Percentiles rank a stretch among this genome's conserved stretches.
Conservation (phyloP, 1,139 yeast species). For the Meyerozyma smithsonii region DNA sequence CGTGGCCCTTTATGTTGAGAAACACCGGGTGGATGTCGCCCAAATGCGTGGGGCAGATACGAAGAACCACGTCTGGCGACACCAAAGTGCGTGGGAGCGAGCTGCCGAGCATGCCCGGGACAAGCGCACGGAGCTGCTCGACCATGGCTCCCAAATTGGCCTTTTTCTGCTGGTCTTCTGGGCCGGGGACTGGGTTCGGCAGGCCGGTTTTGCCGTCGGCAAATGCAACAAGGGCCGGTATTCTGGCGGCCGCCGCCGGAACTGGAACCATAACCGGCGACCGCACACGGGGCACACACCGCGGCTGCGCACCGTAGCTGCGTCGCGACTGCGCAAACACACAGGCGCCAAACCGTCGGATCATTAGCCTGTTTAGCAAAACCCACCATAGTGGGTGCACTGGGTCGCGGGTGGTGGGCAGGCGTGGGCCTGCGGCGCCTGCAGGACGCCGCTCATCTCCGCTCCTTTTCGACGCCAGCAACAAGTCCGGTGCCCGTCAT, state of each 20-base stretch:
- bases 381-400: background rate
- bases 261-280: background rate
- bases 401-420: background rate
- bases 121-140: slow-evolving; percentile 43
- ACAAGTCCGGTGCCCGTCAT: background rate
- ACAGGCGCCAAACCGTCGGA: background rate
- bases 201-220: background rate
- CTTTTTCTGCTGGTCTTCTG: slow-evolving; percentile 21
- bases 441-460: slow-evolving; percentile 3
- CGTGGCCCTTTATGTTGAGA: slow-evolving; percentile 59
- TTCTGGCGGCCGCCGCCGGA: background rate
- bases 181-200: background rate
- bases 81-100: slow-evolving; percentile 48
- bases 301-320: background rate
- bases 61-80: slow-evolving; percentile 48
- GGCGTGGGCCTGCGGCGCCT: background rate
- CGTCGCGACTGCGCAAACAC: background rate
- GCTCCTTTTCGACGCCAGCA: background rate
- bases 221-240: background rate
- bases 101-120: slow-evolving; percentile 53
- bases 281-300: background rate
- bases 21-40: slow-evolving; percentile 45
- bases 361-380: background rate
- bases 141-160: slow-evolving; percentile 63
- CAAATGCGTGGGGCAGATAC: slow-evolving; percentile 59